Base-by-base conservation (phyloP, 2,329 filamentous ascomycete species). In the Microcyclosporella mali region DNA sequence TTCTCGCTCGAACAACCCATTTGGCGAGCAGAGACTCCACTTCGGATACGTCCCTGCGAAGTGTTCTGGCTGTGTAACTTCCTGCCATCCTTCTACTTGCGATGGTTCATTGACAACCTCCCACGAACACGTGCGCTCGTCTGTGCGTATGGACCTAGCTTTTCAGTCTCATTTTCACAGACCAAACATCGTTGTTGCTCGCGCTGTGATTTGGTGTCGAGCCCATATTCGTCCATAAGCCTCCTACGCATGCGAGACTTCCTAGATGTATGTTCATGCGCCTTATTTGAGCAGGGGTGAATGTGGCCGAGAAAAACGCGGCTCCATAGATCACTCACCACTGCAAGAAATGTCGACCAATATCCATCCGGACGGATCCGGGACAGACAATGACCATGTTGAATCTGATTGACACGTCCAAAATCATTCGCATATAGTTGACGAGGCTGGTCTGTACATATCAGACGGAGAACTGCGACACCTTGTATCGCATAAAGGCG, bases 381-480 rank as follows among this genome's bases (percentile, higher is more conserved):
- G 45, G 45, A 36, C 40, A 43, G 25, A 43, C 36, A 12, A 36
- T 33, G n/a, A 52, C 29, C 30, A 51, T 36, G 17, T 34, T 18
- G 18, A 53, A 49, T 8, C 41, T 21, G 2, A 45, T 39, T 4
- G 31, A 14, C 3, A 33, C 30, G 10, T 32, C 10, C 1, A 19
- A 6, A 2, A 15, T 28, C 16, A 36, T 10, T 1, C 28, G 16
- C 16, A 39, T 25, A 9, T 38, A 33, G 11, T 25, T 16, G 11
- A 42, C 31, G 8, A 53, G 37, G 2, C 34, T 37, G 17, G 39
- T 15, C 18, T 49, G 33, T 6, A 33, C 40, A 28, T 47, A 49
- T 25, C 47, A 35, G 6, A 51, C 28, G 43, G 49, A 55, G 10
- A 53, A 41, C 31, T 55, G 50, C 11, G 50, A 49, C 28, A 48